Evolutionary conservation across 2,329 filamentous ascomycete species (phyloP).

Genomic region (Didymella exigua): DNA sequence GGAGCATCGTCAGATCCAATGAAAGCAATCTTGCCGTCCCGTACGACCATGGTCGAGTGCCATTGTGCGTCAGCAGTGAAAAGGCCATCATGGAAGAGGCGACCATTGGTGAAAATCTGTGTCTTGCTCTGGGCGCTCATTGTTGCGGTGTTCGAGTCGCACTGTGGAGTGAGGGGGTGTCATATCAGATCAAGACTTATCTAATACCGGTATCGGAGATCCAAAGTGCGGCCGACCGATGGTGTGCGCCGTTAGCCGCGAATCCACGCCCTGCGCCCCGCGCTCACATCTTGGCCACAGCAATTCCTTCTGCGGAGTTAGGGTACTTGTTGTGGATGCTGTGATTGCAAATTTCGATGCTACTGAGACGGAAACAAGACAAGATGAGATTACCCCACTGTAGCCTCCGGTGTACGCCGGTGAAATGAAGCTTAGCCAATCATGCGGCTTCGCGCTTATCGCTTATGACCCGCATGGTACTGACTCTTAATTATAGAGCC

Average conservation of each 20-base stretch:
- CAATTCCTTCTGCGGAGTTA: background rate
- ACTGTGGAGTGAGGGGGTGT: background rate
- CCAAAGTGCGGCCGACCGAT: conserved; percentile 21
- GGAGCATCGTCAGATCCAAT: conserved; percentile 41
- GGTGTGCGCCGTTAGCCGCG: background rate
- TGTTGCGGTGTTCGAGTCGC: background rate
- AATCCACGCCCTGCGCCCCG: conserved; percentile 3
- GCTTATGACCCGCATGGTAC: background rate
- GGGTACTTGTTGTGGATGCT: background rate
- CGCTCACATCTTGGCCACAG: background rate
- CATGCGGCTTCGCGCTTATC: conserved; percentile 6
- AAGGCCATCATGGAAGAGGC: conserved; percentile 26
- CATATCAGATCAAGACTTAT: conserved; percentile 16
- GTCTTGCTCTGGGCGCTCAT: conserved; percentile 12
- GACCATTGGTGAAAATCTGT: conserved; percentile 37
- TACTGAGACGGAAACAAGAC: background rate
- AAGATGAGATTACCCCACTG: background rate
- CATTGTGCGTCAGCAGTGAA: conserved; percentile 14
- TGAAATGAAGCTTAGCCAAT: conserved; percentile 3
- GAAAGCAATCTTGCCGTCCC: conserved; percentile 50
- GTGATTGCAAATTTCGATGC: background rate
- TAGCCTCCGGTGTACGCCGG: background rate
- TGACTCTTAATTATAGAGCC: background rate
- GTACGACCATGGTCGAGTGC: conserved; percentile 47
- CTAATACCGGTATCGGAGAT: conserved; percentile 19